These are phyloP conservation scores for Clonostachys rhizophaga DNA, from an alignment of 2,329 filamentous ascomycete genomes.

Conservation along the genomic window DNA sequence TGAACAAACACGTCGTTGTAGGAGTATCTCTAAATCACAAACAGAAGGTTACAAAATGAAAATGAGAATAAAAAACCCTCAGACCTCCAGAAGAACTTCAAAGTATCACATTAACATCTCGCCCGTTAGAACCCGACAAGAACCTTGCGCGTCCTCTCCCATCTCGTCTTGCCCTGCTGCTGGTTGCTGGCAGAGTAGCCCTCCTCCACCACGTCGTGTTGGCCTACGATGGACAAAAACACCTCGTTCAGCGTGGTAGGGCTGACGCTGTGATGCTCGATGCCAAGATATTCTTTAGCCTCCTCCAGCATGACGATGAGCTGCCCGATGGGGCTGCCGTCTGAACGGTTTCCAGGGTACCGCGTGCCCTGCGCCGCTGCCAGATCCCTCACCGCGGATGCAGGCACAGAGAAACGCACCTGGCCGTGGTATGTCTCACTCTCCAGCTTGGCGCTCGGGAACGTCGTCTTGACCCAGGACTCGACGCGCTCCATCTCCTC, in stretches of 20 bases:
- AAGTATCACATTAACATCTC: neutral
- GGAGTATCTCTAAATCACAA: too few relatives aligned
- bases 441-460: conserved; percentile 61
- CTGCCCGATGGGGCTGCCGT: conserved; percentile 49
- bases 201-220: conserved; percentile 76
- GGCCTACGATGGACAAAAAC: conserved; percentile 75
- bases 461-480: conserved; percentile 53
- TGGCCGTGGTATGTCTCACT: conserved; percentile 41
- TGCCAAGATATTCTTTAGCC: conserved; percentile 58
- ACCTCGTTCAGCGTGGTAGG: conserved; percentile 86
- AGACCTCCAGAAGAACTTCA: too few relatives aligned
- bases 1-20: too few relatives aligned
- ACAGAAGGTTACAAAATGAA: too few relatives aligned
- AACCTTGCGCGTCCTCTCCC: conserved; percentile 1
- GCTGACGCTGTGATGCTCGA: conserved; percentile 78
- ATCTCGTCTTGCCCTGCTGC: conserved; percentile 7
- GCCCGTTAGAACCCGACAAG: neutral
- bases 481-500: conserved; percentile 61
- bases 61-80: too few relatives aligned
- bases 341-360: neutral
- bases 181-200: conserved; percentile 32
- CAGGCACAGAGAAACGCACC: conserved; percentile 15
- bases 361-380: neutral
- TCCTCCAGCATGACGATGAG: conserved; percentile 68
- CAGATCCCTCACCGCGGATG: conserved; percentile 10